A percentile compares a stretch with the other conserved stretches of the same genome.
These are phyloP conservation scores for Protomyces gravidus DNA, from an alignment of 1,139 yeast genomes.

Conservation along the genomic window DNA sequence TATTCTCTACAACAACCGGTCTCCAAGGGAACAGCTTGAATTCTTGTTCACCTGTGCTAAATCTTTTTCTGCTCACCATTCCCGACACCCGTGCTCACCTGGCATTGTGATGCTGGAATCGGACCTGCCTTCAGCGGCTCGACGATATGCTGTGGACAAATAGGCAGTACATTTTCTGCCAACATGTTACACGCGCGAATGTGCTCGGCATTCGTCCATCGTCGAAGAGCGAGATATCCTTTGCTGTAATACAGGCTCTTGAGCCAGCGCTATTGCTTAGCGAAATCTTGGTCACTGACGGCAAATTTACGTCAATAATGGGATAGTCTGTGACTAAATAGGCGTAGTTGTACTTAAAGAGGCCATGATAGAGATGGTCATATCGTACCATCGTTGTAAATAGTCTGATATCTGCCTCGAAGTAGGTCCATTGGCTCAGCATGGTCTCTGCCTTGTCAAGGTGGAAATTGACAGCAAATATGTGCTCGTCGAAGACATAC, in stretches of 20 bases:
- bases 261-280: constrained; percentile 53
- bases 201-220: constrained; percentile 83
- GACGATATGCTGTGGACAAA: not conserved
- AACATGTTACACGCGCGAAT: constrained; percentile 54
- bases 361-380: constrained; percentile 87
- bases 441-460: constrained; percentile 71
- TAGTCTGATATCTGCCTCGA: constrained; percentile 86
- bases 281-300: not conserved
- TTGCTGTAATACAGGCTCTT: constrained; percentile 71
- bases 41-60: too few species aligned
- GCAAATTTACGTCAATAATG: constrained; percentile 47
- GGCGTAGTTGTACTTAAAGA: constrained; percentile 82
- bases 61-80: too few species aligned
- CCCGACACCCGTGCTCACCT: too few species aligned
- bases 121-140: constrained; percentile 1
- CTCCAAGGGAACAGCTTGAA: too few species aligned
- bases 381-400: constrained; percentile 78
- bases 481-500: constrained; percentile 73
- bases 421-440: constrained; percentile 50
- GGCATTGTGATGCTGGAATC: too few species aligned
- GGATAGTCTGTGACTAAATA: constrained; percentile 80
- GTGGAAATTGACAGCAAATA: constrained; percentile 57
- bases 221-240: constrained; percentile 63
- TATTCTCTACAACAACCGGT: too few species aligned
- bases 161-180: not conserved